These are phyloP conservation scores for Cystobasidiaceae sp. DNA, from an alignment of 1,284 basidiomycete genomes.

Conservation along the genomic window DNA sequence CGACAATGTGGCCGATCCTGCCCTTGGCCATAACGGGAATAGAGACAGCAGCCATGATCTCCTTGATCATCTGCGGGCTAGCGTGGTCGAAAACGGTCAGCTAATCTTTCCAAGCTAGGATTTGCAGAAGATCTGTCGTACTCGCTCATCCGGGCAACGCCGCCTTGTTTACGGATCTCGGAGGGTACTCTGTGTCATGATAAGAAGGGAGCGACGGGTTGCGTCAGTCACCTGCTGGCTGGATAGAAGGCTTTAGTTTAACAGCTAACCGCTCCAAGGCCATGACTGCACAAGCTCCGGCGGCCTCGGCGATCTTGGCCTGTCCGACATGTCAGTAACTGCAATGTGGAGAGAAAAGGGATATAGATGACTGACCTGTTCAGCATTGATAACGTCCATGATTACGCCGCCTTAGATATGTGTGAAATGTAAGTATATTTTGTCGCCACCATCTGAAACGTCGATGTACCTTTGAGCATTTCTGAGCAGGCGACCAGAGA, in stretches of 20 bases:
- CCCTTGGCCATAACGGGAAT: conserved; percentile 64
- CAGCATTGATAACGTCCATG: conserved; percentile 41
- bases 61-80: conserved; percentile 74
- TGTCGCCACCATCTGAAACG: no score
- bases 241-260: not conserved
- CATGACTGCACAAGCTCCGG: conserved; percentile 97
- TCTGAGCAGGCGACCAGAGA: conserved; percentile 42
- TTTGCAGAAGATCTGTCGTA: not conserved
- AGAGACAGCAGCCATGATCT: conserved; percentile 79
- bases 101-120: not conserved
- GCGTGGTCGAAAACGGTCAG: not conserved
- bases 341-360: not conserved
- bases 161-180: conserved; percentile 83
- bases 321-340: conserved; percentile 45
- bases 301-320: conserved; percentile 95
- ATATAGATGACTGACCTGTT: not conserved
- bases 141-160: conserved; percentile 77
- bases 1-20: conserved; percentile 95
- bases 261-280: conserved; percentile 53
- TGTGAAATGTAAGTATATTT: no score
- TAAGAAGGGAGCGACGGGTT: no score
- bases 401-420: conserved; percentile 43
- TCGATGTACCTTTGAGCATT: conserved; percentile 47
- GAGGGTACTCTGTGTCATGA: conserved; percentile 80
- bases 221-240: conserved; percentile 9